Percentiles rank a stretch among this genome's conserved stretches.
Evolutionary conservation across 495 filamentous ascomycete genomes (phyloP).

Genomic region (Aspergillus avenaceus): DNA sequence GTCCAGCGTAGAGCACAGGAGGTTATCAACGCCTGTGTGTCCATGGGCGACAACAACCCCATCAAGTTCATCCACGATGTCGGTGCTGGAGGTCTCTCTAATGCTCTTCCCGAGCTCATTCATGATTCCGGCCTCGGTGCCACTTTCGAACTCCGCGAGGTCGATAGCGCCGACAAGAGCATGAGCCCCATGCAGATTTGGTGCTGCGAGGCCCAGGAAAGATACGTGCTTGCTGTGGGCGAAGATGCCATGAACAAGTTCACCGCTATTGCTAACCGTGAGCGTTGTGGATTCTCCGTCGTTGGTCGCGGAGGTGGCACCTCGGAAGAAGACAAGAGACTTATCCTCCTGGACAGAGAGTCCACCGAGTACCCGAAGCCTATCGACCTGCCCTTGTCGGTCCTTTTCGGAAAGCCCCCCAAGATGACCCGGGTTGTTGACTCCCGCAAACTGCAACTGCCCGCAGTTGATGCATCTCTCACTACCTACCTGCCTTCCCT

Average conservation of each 20-base stretch:
- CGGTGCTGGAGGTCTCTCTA: constrained; percentile 90
- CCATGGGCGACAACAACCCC: constrained; percentile 77
- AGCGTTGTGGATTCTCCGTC: constrained; percentile 91
- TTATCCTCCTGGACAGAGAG: constrained; percentile 80
- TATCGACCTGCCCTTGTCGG: constrained; percentile 88
- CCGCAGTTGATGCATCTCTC: constrained; percentile 67
- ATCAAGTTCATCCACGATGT: constrained; percentile 98
- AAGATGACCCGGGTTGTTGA: constrained; percentile 78
- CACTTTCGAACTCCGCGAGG: constrained; percentile 83
- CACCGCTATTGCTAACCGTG: constrained; percentile 74
- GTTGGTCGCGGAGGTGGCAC: constrained; percentile 71
- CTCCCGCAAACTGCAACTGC: constrained; percentile 64
- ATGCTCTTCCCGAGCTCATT: constrained; percentile 87
- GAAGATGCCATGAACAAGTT: constrained; percentile 77
- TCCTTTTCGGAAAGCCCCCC: constrained; percentile 86
- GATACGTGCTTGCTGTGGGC: constrained; percentile 85
- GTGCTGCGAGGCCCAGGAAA: constrained; percentile 95
- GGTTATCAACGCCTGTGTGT: constrained; percentile 90
- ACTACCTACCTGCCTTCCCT: constrained; percentile 58
- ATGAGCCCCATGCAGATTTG: constrained; percentile 96
- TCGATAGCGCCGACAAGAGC: constrained; percentile 82
- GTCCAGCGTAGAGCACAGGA: constrained; percentile 92
- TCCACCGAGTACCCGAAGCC: constrained; percentile 70
- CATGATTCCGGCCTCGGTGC: constrained; percentile 87
- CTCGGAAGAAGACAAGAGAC: constrained; percentile 58